Evolutionary conservation across 306 rosid genomes (phyloP).

Genomic region (Quercus suber): DNA sequence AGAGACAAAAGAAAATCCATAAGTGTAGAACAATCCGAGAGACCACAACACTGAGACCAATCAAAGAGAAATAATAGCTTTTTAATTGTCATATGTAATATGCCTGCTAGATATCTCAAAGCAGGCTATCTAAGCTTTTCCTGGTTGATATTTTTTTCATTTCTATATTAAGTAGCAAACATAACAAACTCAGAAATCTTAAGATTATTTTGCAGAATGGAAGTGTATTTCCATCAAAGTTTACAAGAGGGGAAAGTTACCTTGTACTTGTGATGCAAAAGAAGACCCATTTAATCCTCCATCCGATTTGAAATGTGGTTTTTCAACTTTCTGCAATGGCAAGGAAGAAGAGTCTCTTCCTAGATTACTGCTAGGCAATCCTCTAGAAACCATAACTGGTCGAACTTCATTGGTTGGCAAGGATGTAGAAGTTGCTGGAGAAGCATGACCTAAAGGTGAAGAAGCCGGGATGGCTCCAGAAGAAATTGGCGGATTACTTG

Average conservation of each 20-base stretch:
- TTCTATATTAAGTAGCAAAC: neutral
- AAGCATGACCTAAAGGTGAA: slow-evolving; percentile 50
- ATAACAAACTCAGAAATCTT: neutral
- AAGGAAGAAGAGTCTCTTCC: slow-evolving; percentile 66
- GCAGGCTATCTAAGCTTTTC: neutral
- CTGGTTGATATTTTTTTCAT: neutral
- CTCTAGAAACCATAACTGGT: slow-evolving; percentile 53
- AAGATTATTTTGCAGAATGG: neutral
- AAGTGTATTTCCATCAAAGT: neutral
- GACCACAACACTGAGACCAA: no score
- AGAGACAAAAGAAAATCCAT: no score
- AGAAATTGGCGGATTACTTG: slow-evolving; percentile 37
- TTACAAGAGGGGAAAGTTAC: slow-evolving; percentile 34
- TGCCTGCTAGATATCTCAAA: neutral
- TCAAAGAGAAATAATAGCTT: neutral
- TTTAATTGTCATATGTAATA: neutral
- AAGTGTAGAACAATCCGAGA: no score
- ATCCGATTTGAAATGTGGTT: slow-evolving; percentile 51
- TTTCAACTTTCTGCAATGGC: slow-evolving; percentile 60
- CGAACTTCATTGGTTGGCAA: slow-evolving; percentile 50
- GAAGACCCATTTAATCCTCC: slow-evolving; percentile 71
- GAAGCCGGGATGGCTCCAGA: slow-evolving; percentile 43
- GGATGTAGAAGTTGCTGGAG: slow-evolving; percentile 45
- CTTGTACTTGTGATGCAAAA: slow-evolving; percentile 64
- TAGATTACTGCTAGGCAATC: slow-evolving; percentile 54